Evolutionary conservation across 2,329 filamentous ascomycete species (phyloP).

Genomic region (Thielaviopsis ethacetica): DNA sequence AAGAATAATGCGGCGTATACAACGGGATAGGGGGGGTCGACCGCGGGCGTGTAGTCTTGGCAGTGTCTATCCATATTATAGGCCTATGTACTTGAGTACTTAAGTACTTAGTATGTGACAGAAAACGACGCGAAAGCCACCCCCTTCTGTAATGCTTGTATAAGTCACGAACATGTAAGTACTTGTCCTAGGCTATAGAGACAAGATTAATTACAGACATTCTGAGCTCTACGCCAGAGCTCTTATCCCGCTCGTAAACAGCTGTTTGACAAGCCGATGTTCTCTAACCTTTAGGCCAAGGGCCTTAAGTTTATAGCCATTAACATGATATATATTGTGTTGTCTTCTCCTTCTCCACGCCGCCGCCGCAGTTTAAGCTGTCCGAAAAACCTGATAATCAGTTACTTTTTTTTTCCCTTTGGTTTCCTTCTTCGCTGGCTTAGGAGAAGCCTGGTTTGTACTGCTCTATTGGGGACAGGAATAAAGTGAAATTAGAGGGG

Average conservation of each 20-base stretch:
- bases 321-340: neutral
- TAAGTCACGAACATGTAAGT: too few species aligned
- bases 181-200: too few species aligned
- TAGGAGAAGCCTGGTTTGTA: too few species aligned
- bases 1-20: too few species aligned
- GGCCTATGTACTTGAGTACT: neutral
- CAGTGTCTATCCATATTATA: neutral
- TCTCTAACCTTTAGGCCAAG: neutral
- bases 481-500: too few species aligned
- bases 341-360: neutral
- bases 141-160: neutral
- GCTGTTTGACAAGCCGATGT: neutral
- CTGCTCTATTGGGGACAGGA: too few species aligned
- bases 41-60: neutral
- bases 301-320: neutral
- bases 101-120: neutral
- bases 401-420: too few species aligned
- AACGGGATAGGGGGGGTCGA: neutral
- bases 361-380: neutral
- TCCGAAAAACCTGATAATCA: neutral
- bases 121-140: neutral
- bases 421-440: too few species aligned
- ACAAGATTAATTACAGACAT: too few species aligned
- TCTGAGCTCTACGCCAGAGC: too few species aligned
- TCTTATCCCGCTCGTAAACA: neutral